These are phyloP conservation scores for Bipolaris bicolor DNA, from an alignment of 2,329 filamentous ascomycete genomes.

Conservation along the genomic window DNA sequence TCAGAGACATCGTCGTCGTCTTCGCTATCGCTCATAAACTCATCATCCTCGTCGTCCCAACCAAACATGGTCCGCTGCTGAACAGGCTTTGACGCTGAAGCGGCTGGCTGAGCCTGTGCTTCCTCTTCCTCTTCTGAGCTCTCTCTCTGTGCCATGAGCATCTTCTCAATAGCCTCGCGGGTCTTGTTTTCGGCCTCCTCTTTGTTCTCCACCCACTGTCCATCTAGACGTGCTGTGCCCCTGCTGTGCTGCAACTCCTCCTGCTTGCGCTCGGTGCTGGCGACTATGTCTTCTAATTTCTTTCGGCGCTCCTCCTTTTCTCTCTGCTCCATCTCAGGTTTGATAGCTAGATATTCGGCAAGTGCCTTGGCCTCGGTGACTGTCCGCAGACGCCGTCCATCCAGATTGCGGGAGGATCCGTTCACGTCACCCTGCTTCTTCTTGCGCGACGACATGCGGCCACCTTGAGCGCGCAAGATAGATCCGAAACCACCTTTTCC, in stretches of 20 bases:
- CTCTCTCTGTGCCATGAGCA: constrained; percentile 53
- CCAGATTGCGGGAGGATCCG: constrained; percentile 89
- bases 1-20: constrained; percentile 52
- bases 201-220: constrained; percentile 93
- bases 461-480: constrained; percentile 92
- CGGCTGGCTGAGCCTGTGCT: constrained; percentile 32
- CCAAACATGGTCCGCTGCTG: constrained; percentile 67
- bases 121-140: constrained; percentile 46
- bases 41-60: constrained; percentile 75
- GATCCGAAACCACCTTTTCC: constrained; percentile 98
- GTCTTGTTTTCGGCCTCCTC: constrained; percentile 88
- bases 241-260: constrained; percentile 80
- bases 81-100: constrained; percentile 38
- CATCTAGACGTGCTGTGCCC: constrained; percentile 71
- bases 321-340: constrained; percentile 95
- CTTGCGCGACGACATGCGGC: constrained; percentile 96
- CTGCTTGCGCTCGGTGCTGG: constrained; percentile 80
- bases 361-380: constrained; percentile 94
- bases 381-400: constrained; percentile 86
- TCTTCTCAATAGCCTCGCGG: constrained; percentile 70
- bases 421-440: constrained; percentile 85
- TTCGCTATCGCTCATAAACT: constrained; percentile 54
- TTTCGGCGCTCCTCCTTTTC: constrained; percentile 86
- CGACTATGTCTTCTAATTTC: constrained; percentile 87
- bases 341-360: constrained; percentile 92